Conservation (phyloP, 306 rosid genomes). For the Quillaja saponaria region DNA sequence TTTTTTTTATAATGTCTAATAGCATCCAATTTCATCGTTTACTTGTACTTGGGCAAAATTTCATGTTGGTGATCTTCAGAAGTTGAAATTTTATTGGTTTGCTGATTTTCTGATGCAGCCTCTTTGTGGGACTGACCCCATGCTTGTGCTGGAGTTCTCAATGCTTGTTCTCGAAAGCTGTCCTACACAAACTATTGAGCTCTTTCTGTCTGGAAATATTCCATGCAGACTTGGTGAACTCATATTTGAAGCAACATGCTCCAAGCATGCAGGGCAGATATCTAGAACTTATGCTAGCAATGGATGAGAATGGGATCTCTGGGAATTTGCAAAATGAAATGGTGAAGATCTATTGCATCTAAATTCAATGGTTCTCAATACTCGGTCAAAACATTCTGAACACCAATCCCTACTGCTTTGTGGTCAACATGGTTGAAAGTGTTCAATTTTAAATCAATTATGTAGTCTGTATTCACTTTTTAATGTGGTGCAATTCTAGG, state of each 20-base stretch:
- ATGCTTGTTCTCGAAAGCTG: slow-evolving; percentile 97
- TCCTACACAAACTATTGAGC: slow-evolving; percentile 91
- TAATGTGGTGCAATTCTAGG: slow-evolving; percentile 53
- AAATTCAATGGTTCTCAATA: slow-evolving; percentile 17
- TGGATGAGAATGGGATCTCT: slow-evolving; percentile 90
- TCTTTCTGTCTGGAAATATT: slow-evolving; percentile 91
- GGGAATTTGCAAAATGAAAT: slow-evolving; percentile 96
- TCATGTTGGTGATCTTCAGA: slow-evolving; percentile 1
- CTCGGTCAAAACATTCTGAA: neutral
- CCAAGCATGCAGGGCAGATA: slow-evolving; percentile 92
- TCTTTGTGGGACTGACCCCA: slow-evolving; percentile 86
- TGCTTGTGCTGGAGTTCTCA: slow-evolving; percentile 90
- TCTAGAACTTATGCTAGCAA: slow-evolving; percentile 95
- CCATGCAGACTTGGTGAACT: slow-evolving; percentile 97
- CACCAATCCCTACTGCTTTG: slow-evolving; percentile 24
- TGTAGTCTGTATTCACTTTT: slow-evolving; percentile 27
- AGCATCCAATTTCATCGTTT: neutral
- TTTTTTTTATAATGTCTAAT: no score
- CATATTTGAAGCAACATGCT: slow-evolving; percentile 95
- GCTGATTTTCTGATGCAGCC: slow-evolving; percentile 68
- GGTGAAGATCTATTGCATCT: slow-evolving; percentile 52
- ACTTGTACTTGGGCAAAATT: neutral
- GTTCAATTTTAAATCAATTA: neutral
- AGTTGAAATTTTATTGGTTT: slow-evolving; percentile 22
- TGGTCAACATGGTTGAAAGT: slow-evolving; percentile 16